A percentile compares a stretch with the other conserved stretches of the same genome.
phyloP scores from a whole-genome alignment of 192 early-diverging fungal species.

The Linnemannia schmuckeri region DNA sequence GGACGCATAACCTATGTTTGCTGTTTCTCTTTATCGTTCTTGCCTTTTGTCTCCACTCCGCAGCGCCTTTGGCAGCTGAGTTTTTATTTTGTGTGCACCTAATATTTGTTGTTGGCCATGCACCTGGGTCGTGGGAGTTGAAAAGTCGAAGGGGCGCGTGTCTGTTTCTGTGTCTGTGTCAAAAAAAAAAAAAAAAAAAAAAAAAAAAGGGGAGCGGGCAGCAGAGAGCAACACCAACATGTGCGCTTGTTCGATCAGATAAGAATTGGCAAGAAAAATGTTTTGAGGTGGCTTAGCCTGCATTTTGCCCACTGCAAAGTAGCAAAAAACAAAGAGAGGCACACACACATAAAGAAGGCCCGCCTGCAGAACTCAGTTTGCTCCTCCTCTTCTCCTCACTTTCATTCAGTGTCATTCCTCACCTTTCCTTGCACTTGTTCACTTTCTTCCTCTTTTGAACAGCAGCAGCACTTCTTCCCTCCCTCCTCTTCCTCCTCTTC shows the following conservation, averaged over 20 bases:
- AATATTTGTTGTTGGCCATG: neutral
- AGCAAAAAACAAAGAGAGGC: too few relatives aligned
- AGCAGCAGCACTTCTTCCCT: neutral
- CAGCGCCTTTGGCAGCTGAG: slow-evolving; percentile 3
- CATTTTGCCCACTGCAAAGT: too few relatives aligned
- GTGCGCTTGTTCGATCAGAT: neutral
- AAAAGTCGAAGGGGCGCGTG: neutral
- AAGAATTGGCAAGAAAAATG: neutral
- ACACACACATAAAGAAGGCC: neutral
- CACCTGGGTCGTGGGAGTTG: neutral
- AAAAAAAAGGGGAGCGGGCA: neutral
- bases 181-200: too few relatives aligned
- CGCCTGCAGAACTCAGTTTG: neutral
- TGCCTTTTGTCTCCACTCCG: neutral
- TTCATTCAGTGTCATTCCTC: neutral
- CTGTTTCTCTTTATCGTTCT: neutral
- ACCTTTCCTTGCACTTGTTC: neutral
- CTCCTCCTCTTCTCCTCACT: neutral
- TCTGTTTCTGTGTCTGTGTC: neutral
- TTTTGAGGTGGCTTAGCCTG: neutral
- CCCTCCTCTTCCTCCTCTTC: neutral
- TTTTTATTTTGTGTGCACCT: neutral
- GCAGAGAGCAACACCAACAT: neutral
- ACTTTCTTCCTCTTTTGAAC: too few relatives aligned
- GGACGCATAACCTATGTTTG: neutral